Percentiles rank a stretch among this genome's conserved stretches.
phyloP scores from a whole-genome alignment of 2,329 filamentous ascomycete species.

The Coniochaeta hoffmannii region DNA sequence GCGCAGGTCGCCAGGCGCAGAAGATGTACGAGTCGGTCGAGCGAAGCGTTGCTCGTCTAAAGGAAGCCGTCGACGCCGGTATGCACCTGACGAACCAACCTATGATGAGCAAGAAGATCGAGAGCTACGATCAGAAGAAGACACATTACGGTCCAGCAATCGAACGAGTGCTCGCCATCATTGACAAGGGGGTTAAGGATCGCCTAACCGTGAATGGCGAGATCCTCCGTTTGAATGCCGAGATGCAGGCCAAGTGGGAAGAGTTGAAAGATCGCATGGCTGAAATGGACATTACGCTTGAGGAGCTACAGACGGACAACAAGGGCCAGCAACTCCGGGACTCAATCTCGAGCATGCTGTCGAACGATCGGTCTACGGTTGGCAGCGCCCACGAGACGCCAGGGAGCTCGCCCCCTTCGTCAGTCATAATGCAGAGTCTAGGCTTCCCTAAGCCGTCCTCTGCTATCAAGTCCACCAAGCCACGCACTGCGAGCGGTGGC shows the following conservation, averaged over 20 bases:
- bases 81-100: conserved; percentile 66
- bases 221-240: conserved; percentile 76
- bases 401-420: conserved; percentile 58
- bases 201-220: conserved; percentile 96
- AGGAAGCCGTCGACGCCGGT: conserved; percentile 68
- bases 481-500: conserved; percentile 39
- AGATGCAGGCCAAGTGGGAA: conserved; percentile 78
- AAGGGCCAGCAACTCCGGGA: conserved; percentile 75
- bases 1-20: conserved; percentile 82
- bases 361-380: conserved; percentile 62
- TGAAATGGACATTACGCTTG: conserved; percentile 67
- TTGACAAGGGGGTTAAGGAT: conserved; percentile 91
- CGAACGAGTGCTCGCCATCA: conserved; percentile 82
- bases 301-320: conserved; percentile 59
- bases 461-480: conserved; percentile 29
- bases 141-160: conserved; percentile 91
- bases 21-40: conserved; percentile 97
- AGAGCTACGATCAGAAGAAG: conserved; percentile 92
- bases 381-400: conserved; percentile 66
- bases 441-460: conserved; percentile 27
- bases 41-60: conserved; percentile 74
- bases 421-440: conserved; percentile 51
- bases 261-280: conserved; percentile 68
- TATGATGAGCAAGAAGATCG: conserved; percentile 71
- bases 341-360: conserved; percentile 87